Conservation (phyloP, 768 basidiomycete species). For the Lentinula boryana region DNA sequence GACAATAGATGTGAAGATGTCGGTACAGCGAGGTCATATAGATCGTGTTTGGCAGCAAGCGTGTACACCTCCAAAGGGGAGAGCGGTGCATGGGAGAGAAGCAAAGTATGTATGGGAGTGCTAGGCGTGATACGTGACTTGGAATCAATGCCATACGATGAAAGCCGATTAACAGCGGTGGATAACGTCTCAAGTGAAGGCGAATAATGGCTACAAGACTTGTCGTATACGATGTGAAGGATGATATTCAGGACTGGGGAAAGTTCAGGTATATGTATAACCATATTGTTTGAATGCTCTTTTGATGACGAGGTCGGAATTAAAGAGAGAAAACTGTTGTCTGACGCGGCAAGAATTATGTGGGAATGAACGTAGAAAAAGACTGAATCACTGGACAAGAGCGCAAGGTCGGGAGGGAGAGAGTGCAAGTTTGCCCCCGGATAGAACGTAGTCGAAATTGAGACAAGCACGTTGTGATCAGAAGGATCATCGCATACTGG, state of each 20-base stretch:
- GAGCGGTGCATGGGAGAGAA: slow-evolving; percentile 63
- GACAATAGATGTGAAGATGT: slow-evolving; percentile 72
- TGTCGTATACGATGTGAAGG: slow-evolving; percentile 65
- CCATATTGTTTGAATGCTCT: slow-evolving; percentile 38
- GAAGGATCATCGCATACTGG: slow-evolving; percentile 30
- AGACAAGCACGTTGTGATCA: slow-evolving; percentile 44
- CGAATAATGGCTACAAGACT: slow-evolving; percentile 70
- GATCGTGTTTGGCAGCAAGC: slow-evolving; percentile 58
- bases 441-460: slow-evolving; percentile 79
- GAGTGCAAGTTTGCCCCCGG: slow-evolving; percentile 47
- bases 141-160: slow-evolving; percentile 54
- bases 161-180: slow-evolving; percentile 49
- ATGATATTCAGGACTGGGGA: slow-evolving; percentile 66
- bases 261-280: slow-evolving; percentile 55
- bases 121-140: slow-evolving; percentile 40
- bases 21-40: slow-evolving; percentile 70
- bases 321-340: slow-evolving; percentile 57
- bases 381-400: slow-evolving; percentile 70
- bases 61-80: slow-evolving; percentile 70
- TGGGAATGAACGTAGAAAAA: slow-evolving; percentile 78
- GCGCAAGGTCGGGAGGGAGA: slow-evolving; percentile 54
- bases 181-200: slow-evolving; percentile 57
- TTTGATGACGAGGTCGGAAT: slow-evolving; percentile 39
- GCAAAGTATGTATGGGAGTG: slow-evolving; percentile 49
- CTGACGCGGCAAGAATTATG: slow-evolving; percentile 51